phyloP scores from a whole-genome alignment of 2,329 filamentous ascomycete species.

The Dothistroma pini region DNA sequence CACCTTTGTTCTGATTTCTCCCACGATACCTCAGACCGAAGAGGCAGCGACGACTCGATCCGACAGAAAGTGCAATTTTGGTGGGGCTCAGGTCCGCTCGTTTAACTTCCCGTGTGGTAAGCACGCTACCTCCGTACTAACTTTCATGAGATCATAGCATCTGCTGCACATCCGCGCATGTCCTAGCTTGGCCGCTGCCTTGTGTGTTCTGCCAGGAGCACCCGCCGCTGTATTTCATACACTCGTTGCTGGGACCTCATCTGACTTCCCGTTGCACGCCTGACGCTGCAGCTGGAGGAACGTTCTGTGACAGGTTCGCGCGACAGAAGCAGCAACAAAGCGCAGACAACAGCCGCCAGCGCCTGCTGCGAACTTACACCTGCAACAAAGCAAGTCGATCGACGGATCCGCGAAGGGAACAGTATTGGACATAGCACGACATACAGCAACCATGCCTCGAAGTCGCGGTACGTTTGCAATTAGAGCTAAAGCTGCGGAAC shows the following conservation, averaged over 20 bases:
- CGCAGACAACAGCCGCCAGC: neutral
- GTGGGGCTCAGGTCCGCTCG: neutral
- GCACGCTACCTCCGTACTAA: neutral
- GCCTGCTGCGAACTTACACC: slow-evolving; percentile 2
- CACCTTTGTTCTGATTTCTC: neutral
- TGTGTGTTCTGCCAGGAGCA: neutral
- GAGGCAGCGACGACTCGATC: neutral
- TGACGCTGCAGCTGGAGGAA: neutral
- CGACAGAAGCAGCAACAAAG: neutral
- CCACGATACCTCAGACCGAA: neutral
- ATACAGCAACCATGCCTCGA: slow-evolving; percentile 33
- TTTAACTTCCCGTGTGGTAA: neutral
- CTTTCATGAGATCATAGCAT: neutral
- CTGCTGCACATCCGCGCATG: neutral
- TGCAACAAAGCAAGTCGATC: slow-evolving; percentile 3
- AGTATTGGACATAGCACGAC: slow-evolving; percentile 20
- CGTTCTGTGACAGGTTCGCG: neutral
- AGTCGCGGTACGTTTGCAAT: slow-evolving; percentile 31
- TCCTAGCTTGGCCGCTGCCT: neutral
- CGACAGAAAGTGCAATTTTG: neutral
- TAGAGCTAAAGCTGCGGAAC: slow-evolving; percentile 12
- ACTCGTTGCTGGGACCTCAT: neutral
- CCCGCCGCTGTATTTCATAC: neutral
- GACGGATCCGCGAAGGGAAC: neutral
- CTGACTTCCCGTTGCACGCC: neutral